phyloP scores from a whole-genome alignment of 2,329 filamentous ascomycete genomes.

The Fusarium sp. region DNA sequence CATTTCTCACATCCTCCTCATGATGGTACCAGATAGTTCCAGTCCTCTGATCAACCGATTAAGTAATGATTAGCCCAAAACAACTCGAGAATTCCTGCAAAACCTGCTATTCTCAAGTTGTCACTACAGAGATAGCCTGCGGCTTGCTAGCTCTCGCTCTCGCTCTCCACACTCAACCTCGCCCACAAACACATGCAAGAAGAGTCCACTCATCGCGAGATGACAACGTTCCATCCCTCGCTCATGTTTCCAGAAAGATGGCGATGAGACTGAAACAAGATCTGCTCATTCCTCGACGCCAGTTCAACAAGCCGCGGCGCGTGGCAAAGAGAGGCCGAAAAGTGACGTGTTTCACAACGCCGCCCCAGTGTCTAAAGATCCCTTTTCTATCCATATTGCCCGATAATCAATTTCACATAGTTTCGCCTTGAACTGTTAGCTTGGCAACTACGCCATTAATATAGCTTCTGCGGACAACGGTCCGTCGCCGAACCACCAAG shows the following conservation, averaged over 20 bases:
- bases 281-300: constrained; percentile 31
- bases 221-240: constrained; percentile 28
- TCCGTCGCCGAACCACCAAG: constrained; percentile 4
- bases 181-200: neutral
- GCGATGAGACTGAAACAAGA: constrained; percentile 23
- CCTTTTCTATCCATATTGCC: constrained; percentile 4
- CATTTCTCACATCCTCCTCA: neutral
- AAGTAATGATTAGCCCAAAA: neutral
- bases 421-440: constrained; percentile 4
- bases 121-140: constrained; percentile 9
- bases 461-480: neutral
- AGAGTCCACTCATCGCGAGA: neutral
- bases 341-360: constrained; percentile 9
- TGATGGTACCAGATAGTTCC: neutral
- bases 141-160: neutral
- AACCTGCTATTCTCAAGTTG: neutral
- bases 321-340: constrained; percentile 34
- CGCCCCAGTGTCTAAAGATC: neutral
- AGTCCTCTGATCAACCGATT: neutral
- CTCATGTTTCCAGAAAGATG: constrained; percentile 32
- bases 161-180: neutral
- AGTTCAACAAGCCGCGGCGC: constrained; percentile 13
- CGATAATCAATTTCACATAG: constrained; percentile 6
- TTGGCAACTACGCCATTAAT: constrained; percentile 17
- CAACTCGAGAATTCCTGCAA: constrained; percentile 9